Conservation (phyloP, 495 filamentous ascomycete genomes). For the Astrothelium macrocarpum region DNA sequence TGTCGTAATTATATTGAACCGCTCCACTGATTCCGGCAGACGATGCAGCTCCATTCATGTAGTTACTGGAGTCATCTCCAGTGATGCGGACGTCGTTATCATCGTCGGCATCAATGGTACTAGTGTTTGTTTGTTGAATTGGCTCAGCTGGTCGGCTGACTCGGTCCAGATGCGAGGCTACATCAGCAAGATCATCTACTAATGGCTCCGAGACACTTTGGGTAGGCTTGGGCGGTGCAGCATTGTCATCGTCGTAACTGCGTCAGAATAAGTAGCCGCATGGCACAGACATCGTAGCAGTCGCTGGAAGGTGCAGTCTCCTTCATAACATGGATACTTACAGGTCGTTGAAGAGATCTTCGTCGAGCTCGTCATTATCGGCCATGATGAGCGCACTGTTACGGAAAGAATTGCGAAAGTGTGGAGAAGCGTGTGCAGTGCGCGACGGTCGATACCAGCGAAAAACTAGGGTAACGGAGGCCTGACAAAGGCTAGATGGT, state of each 20-base stretch:
- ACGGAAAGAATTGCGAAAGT: neutral
- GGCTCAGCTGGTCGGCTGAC: neutral
- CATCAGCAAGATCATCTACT: neutral
- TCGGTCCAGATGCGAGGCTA: neutral
- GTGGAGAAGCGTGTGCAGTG: conserved; percentile 10
- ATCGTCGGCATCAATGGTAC: neutral
- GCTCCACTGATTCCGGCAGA: neutral
- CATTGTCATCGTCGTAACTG: conserved; percentile 84
- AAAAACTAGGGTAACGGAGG: neutral
- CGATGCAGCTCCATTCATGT: neutral
- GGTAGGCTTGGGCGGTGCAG: conserved; percentile 31
- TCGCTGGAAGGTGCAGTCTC: no score
- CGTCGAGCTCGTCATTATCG: conserved; percentile 57
- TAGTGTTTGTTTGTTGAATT: neutral
- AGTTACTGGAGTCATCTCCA: neutral
- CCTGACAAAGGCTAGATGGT: neutral
- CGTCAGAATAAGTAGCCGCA: conserved; percentile 7
- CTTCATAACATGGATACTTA: conserved; percentile 46
- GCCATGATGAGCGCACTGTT: neutral
- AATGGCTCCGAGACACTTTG: conserved; percentile 19
- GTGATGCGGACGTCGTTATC: conserved; percentile 4
- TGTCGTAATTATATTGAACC: conserved; percentile 33
- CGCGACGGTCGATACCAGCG: no score
- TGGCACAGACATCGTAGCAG: neutral
- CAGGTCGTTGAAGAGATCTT: conserved; percentile 98